phyloP scores from a whole-genome alignment of 495 filamentous ascomycete species.

The Hypoxylon lienhwacheense region DNA sequence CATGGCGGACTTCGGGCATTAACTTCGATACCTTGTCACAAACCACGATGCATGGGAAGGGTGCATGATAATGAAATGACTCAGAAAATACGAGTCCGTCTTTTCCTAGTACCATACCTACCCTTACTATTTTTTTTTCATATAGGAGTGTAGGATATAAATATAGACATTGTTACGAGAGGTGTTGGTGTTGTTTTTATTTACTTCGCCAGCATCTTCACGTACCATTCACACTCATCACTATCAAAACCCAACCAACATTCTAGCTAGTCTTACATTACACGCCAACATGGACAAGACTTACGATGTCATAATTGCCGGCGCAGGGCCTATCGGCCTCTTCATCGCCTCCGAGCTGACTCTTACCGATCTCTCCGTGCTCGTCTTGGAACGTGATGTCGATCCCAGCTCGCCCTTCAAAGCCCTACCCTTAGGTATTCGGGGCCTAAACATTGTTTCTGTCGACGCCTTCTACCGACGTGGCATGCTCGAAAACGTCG shows the following conservation, averaged over 20 bases:
- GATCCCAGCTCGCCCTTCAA: conserved; percentile 30
- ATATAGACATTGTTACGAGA: too few species aligned
- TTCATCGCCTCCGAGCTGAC: conserved; percentile 36
- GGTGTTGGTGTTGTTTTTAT: too few species aligned
- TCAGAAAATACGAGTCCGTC: too few species aligned
- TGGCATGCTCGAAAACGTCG: conserved; percentile 35
- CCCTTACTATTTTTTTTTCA: too few species aligned
- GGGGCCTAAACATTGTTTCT: conserved; percentile 38
- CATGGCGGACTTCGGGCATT: too few species aligned
- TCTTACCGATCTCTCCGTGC: conserved; percentile 26
- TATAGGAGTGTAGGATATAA: too few species aligned
- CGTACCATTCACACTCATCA: too few species aligned
- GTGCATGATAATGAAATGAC: too few species aligned
- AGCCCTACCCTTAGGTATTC: conserved; percentile 19
- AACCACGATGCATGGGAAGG: too few species aligned
- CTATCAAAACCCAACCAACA: not conserved
- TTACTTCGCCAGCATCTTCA: too few species aligned
- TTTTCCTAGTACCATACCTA: too few species aligned
- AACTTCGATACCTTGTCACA: too few species aligned
- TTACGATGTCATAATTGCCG: conserved; percentile 31
- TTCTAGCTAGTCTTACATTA: not conserved
- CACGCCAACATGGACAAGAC: conserved; percentile 3
- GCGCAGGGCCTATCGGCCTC: conserved; percentile 32
- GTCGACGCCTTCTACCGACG: conserved; percentile 41
- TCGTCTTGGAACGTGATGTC: conserved; percentile 36